phyloP scores from a whole-genome alignment of 139 green algal species.

The Volvox reticuliferus region DNA sequence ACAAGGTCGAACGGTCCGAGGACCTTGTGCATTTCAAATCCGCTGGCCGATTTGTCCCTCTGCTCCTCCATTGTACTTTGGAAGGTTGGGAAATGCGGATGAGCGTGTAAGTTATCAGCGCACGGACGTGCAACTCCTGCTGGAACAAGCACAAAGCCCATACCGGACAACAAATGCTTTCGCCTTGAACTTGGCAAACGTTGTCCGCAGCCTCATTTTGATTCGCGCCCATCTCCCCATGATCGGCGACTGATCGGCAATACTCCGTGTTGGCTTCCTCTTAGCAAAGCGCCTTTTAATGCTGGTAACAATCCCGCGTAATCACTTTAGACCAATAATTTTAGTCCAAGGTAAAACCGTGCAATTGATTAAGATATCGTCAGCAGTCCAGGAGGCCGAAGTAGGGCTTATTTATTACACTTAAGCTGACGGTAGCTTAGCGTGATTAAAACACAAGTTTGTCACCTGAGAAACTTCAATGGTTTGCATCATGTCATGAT shows the following conservation, averaged over 20 bases:
- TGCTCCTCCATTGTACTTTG: slow-evolving; percentile 55
- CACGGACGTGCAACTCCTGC: background rate
- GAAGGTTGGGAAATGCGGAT: background rate
- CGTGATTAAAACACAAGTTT: background rate
- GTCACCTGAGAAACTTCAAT: background rate
- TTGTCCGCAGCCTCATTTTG: background rate
- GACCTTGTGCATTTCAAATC: slow-evolving; percentile 54
- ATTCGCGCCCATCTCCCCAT: background rate
- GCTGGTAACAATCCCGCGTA: background rate
- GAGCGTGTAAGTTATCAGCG: background rate
- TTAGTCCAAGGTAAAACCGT: background rate
- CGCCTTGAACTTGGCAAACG: slow-evolving; percentile 49
- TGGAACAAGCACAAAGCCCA: background rate
- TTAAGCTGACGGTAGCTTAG: background rate
- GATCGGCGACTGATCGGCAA: background rate
- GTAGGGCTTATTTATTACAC: background rate
- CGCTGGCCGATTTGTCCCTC: slow-evolving; percentile 46
- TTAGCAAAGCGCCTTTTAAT: background rate
- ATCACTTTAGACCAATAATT: background rate
- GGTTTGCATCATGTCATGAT: too few species aligned
- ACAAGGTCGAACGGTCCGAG: slow-evolving; percentile 54
- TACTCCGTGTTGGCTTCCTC: background rate
- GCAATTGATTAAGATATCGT: background rate
- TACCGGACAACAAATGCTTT: slow-evolving; percentile 65
- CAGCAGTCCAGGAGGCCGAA: background rate